Evolutionary conservation across 352 stramenopile genomes (phyloP), one percentile per base, ranked within the genome.

Genomic region (Phytophthora sojae): DNA sequence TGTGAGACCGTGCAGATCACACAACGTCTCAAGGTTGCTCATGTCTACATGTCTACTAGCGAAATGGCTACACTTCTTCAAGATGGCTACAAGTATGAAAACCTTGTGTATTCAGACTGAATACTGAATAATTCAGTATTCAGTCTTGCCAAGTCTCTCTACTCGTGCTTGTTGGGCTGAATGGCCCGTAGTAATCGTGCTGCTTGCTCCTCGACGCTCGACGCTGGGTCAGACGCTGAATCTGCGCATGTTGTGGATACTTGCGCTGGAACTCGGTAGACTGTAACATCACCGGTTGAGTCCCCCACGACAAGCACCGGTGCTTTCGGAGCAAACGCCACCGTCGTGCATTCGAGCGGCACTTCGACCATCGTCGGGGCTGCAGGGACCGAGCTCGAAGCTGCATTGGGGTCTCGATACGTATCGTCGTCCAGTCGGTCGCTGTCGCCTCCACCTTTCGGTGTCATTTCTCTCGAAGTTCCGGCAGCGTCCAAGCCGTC

Each of bases 241-340:
- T 44, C 58, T 32, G 17, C 51, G 6, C 6, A 35, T 42, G 15
- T 45, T 56, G n/a, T 79, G 57, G 61, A 83, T 14, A 61, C 42
- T 65, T 75, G 73, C 8, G 77, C 70, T 0, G 81, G 82, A 2
- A 95, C 82, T 54, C 89, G 81, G 45, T 94, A 95, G 2, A 95
- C 84, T 0, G 81, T 90, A 14, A 95, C 86, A 19, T 93, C 80
- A 8, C 89, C 88, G 6, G 76, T 90, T 8, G 85, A 90, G 61
- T 96, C 89, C 30, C 89, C 88, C 4, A 94, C 86, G 4, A 95
- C 80, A 2, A 95, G 80, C 1, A 95, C 87, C 0, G 88, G 89
- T 12, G 83, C 89, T 19, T 80, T 86, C 3, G 83, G 83, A 1
- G 87, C 86, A 59, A 95, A 95, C 4, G 83, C 80, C 6, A 95